Conservation (phyloP, 208 protist genomes). For the Phytomonas francai region DNA sequence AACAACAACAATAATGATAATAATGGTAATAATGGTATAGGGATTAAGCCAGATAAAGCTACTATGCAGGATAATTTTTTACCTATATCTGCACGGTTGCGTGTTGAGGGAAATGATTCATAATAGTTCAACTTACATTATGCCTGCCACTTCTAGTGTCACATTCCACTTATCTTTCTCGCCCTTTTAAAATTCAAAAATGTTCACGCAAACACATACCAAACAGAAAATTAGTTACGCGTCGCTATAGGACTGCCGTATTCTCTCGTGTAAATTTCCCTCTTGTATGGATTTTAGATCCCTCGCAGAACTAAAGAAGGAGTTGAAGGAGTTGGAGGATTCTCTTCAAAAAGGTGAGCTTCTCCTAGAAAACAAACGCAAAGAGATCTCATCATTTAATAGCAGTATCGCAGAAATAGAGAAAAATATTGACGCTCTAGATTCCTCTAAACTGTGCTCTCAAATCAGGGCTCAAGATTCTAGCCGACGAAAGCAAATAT, state of each 20-base stretch:
- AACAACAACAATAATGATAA: conserved; percentile 1
- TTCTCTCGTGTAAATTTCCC: background rate
- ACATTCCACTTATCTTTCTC: conserved; percentile 7
- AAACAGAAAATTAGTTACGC: background rate
- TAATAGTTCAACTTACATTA: background rate
- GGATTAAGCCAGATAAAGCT: conserved; percentile 3
- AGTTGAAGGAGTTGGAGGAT: conserved; percentile 37
- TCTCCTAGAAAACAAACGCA: background rate
- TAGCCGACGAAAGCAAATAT: conserved; percentile 20
- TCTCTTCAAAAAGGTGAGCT: conserved; percentile 13
- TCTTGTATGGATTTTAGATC: conserved; percentile 5
- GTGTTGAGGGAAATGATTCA: background rate
- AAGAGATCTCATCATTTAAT: background rate
- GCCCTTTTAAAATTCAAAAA: conserved; percentile 2
- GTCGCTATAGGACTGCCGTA: background rate
- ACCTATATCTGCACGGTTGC: background rate
- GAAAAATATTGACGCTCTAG: conserved; percentile 17
- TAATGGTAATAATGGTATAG: conserved; percentile 2
- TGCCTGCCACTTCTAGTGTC: conserved; percentile 1
- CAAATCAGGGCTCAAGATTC: conserved; percentile 16
- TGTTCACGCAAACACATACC: conserved; percentile 1
- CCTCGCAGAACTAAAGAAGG: conserved; percentile 27
- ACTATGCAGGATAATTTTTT: background rate
- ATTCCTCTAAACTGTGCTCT: conserved; percentile 13
- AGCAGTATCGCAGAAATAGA: conserved; percentile 14